Base-by-base conservation (phyloP, 176 grass and related monocot genomes). In the Zoysia japonica region DNA sequence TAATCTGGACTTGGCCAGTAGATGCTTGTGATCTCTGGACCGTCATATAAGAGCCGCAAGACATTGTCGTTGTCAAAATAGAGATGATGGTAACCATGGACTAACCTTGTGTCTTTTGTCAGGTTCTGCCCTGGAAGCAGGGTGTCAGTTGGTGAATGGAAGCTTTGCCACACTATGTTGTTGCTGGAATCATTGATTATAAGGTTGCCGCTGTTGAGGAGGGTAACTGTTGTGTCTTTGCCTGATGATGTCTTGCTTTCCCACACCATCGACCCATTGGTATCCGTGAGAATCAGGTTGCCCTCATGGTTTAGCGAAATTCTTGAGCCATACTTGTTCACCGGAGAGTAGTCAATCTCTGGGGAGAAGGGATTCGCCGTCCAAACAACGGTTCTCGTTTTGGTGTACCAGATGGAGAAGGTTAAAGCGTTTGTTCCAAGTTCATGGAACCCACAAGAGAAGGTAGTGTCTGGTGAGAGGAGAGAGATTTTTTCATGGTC, bases 51-150 rank as follows among this genome's bases (percentile, higher is more conserved):
- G 2, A 86, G 71, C 20, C 72, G 71, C 47, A 93, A 45, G 16
- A 93, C 91, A 45, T 90, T 93, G 68, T 93, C 91, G 70, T 86
- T 93, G 47, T 90, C 91, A 16, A 90, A 93, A 64, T 85, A 90
- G 44, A 88, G 81, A 35, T 66, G 77, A 81, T 88, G 89, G 39
- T 93, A 87, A 54, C 54, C 78, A 54, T 59, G 83, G 54, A 80
- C 88, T 83, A 90, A 87, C 78, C 80, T 90, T 56, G 37, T 87
- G 76, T 82, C 67, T 83, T 87, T 90, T 52, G 71, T 87, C 47
- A 90, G 80, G 3, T 79, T 79, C 66, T 90, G 88, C 63, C 75
- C 73, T 2, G 88, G 83, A 53, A 90, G 88, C 83, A 90, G 69
- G 80, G 88, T 86, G n/a, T 86, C 83, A 36, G 74, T 86, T 57